Conservation (phyloP, 768 basidiomycete species). For the Termitomyces bulborhizus region DNA sequence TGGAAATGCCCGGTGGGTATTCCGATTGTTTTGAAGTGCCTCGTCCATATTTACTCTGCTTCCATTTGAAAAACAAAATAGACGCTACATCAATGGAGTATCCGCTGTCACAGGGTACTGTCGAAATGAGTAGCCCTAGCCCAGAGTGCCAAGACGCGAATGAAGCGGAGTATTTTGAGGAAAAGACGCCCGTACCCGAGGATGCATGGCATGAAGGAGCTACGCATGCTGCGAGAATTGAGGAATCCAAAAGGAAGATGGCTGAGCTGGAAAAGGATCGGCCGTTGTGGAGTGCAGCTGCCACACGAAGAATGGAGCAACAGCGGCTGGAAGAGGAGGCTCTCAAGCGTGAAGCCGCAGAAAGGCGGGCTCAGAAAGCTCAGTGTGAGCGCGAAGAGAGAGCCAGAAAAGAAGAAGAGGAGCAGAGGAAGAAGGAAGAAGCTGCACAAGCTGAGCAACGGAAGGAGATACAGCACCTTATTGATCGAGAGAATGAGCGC, state of each 20-base stretch:
- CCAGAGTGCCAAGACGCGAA: not conserved
- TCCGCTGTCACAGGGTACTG: conserved; percentile 5
- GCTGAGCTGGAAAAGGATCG: conserved; percentile 61
- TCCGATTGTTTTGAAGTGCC: not conserved
- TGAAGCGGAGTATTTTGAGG: conserved; percentile 9
- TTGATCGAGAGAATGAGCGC: conserved; percentile 27
- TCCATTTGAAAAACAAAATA: not conserved
- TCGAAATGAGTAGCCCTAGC: conserved; percentile 12
- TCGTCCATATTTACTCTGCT: not conserved
- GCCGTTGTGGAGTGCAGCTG: conserved; percentile 55
- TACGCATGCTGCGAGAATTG: conserved; percentile 37
- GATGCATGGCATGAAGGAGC: conserved; percentile 26
- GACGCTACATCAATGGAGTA: not conserved
- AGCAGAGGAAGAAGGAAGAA: conserved; percentile 14
- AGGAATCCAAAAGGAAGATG: conserved; percentile 61
- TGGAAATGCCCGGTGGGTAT: conserved; percentile 16
- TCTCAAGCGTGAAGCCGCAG: conserved; percentile 17
- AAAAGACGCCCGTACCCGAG: conserved; percentile 10
- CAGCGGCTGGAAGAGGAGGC: conserved; percentile 38
- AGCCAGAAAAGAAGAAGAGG: conserved; percentile 21
- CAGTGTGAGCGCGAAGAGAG: conserved; percentile 17
- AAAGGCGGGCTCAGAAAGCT: conserved; percentile 15
- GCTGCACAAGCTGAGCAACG: conserved; percentile 12
- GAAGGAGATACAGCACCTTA: conserved; percentile 15
- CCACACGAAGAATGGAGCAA: conserved; percentile 34